Base-by-base conservation (phyloP, 2,329 filamentous ascomycete species). In the Ilyonectria robusta region DNA sequence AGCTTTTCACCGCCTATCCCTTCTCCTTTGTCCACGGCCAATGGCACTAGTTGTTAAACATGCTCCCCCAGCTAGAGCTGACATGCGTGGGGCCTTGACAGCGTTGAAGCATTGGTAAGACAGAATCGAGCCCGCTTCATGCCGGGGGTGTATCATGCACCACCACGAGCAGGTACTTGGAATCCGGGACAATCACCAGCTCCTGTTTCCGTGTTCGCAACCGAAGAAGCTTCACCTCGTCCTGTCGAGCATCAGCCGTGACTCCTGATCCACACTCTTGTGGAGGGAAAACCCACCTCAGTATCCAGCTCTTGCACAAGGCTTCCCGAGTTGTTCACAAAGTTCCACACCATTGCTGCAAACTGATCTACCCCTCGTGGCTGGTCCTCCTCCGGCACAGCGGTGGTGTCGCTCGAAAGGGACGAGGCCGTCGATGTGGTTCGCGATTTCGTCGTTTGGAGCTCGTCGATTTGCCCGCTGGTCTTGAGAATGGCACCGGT, bases 141-240 rank as follows among this genome's bases (percentile, higher is more conserved):
- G 89, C 90, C 9, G 89, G 87, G 44, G 92, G 91, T n/a, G 93
- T 94, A 78, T 95, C 93, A 81, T 95, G 93, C 62, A 95, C 88
- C 42, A 94, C 91, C 61, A 95, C 89, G 42, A 95, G 86, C 53
- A 96, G 84, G 80, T 93, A 97, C 76, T 93, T 94, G 46, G 88
- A 77, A 79, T 95, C 93, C 79, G 93, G 93, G 21, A 95, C 92
- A 76, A 96, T 93, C 66, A 96, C 92, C 69, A 96, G 83, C 80
- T 97, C 94, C 74, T 94, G 92, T 80, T 93, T 94, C 84, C 91
- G 94, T n/a, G 93, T 95, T 71, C 94, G 88, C 70, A 97, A 78
- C 69, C 93, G 87, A 58, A 96, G 81, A 54, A 96, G 84, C 81
- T 91, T 94, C 69, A 95, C 81, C 77, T 95, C 93, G 75, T 96